Base-by-base conservation (phyloP, 2,329 filamentous ascomycete species). In the Neophaeococcomyces mojaviensis region DNA sequence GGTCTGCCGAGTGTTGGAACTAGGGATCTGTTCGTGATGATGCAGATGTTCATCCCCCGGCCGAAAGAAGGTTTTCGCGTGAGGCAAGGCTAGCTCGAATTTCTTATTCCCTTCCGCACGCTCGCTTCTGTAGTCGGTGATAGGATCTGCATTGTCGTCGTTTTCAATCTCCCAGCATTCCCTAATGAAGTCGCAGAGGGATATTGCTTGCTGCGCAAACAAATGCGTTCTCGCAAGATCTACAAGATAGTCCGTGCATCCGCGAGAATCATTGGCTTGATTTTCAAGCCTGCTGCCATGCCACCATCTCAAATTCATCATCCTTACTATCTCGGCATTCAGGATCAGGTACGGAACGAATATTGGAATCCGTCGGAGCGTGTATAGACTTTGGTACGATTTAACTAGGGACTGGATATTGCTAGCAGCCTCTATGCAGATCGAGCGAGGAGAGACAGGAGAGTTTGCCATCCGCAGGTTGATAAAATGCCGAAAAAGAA, bases 341-440 rank as follows among this genome's bases (percentile, higher is more conserved):
- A 46, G 15, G 22, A 46, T 24, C 15, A 46, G 22, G 19, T 46
- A 46, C 34, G 43, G 43, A 9, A 38, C 20, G 43, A 46, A 46
- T 12, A 36, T 36, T 2, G 43, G 43, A 13, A 36, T 38, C 7
- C 43, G 43, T 2, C 43, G 43, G 3, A 46, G 43, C 10, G 22
- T 13, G 24, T 46, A 46, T 10, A 46, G 20, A 26, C 16, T 39
- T 20, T 33, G 19, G 13, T 46, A 46, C 4, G 24, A 13, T 34
- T 39, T 28, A 12, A 46, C 1, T 9, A 46, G 34, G n/a, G 43
- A 37, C 6, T 38, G 15, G 26, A 46, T 46, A 24, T 46, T 46
- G 8, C 39, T 36, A 28, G 43, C 20, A 4, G 43, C 43, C 32
- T 46, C 43, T 28, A 9, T 15, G 26, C 43, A 46, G 13, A 39